Evolutionary conservation across 768 basidiomycete genomes (phyloP), one percentile per base, ranked within the genome.

Genomic region (Hypsizygus marmoreus): DNA sequence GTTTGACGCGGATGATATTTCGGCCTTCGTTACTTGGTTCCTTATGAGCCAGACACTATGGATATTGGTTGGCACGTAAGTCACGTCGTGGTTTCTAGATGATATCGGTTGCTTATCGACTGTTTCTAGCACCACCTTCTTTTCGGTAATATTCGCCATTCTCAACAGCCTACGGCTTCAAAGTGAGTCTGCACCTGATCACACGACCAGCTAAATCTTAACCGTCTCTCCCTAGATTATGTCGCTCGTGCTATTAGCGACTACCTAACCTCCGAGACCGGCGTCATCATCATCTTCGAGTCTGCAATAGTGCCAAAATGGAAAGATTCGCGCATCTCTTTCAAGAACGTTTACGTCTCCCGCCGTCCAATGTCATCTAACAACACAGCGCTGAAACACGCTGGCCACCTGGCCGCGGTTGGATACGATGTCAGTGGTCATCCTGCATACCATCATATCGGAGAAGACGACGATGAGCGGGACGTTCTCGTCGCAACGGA

Each of bases 291-390:
- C 55, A 89, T 95, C 42, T 97, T 97, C 63, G 97, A 99, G 66
- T 93, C 91, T 4, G 97, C 97, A 23, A 95, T 98, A 56, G 95
- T 98, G 8, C 95, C 97, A 2, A 94, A 92, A 64, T 97, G 95
- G 93, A 90, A 92, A 51, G 91, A 95, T 58, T 95, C 93, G 8
- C 86, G 88, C 11, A 86, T 99, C 43, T 94, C 94, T 0, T 95
- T 99, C 78, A 92, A 92, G 63, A 97, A 97, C 55, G 95, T 98
- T 33, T 98, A 90, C 57, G 75, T 99, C 35, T 95, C 93, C 17
- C 84, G 92, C 8, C 78, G 92, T 4, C 88, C 91, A 2, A 50
- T 57, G 23, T 49, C 62, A 8, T 51, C 56, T 4, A 23, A 58
- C 7, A 43, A 50, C 13, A 29, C 55, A 30, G 31, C 50, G 25